Percentiles rank a stretch among this genome's conserved stretches.
Evolutionary conservation across 2,329 filamentous ascomycete genomes (phyloP).

Genomic region (Pestalotiopsis fici): DNA sequence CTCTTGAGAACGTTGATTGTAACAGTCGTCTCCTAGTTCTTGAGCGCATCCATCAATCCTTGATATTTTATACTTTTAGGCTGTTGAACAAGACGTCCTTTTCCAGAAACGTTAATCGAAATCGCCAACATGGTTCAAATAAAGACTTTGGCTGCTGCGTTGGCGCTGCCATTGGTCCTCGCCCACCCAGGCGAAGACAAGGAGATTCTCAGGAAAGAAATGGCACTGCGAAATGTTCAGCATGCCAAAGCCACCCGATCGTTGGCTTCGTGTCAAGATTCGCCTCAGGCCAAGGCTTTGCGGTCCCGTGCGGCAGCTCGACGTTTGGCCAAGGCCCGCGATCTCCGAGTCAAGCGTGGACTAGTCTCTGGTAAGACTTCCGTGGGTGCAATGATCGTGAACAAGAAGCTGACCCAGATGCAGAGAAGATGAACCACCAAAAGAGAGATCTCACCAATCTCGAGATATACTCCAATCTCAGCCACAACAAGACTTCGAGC

Average conservation of each 20-base stretch:
- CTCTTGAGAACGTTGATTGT: too few species aligned
- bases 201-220: background rate
- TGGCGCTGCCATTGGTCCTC: background rate
- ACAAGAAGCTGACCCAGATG: too few species aligned
- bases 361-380: background rate
- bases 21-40: too few species aligned
- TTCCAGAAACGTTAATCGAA: too few species aligned
- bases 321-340: background rate
- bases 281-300: background rate
- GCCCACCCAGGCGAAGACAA: constrained; percentile 5
- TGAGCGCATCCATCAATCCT: too few species aligned
- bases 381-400: background rate
- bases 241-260: background rate
- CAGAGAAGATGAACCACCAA: constrained; percentile 4
- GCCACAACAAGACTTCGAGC: background rate
- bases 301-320: background rate
- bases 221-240: background rate
- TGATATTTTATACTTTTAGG: too few species aligned
- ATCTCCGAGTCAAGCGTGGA: background rate
- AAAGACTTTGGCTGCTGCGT: background rate
- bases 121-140: background rate
- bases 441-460: constrained; percentile 6
- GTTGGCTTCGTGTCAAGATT: background rate
- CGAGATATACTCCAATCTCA: background rate
- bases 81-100: too few species aligned